Conservation (phyloP, 345 rosid genomes). For the Sisymbrium irio region DNA sequence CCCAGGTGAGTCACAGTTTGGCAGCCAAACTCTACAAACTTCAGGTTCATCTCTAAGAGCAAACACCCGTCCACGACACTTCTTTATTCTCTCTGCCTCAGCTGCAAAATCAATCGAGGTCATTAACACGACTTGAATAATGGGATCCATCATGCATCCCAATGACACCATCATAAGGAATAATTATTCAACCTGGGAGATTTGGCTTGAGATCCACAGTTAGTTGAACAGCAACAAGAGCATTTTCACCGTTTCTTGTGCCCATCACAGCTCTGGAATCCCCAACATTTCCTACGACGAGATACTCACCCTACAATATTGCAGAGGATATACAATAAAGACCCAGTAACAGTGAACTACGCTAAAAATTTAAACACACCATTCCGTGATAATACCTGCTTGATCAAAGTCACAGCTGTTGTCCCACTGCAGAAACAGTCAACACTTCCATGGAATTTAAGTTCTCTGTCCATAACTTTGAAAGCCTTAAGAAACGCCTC, state of each 20-base stretch:
- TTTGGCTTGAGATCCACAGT: slow-evolving; percentile 98
- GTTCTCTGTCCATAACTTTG: slow-evolving; percentile 92
- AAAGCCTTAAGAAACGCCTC: slow-evolving; percentile 90
- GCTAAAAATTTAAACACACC: background rate
- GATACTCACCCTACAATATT: slow-evolving; percentile 60
- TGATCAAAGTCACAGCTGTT: slow-evolving; percentile 91
- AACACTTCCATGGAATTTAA: slow-evolving; percentile 61
- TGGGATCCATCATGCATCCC: slow-evolving; percentile 5
- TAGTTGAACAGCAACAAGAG: slow-evolving; percentile 81
- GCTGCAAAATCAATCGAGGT: slow-evolving; percentile 40
- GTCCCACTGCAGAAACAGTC: slow-evolving; percentile 99
- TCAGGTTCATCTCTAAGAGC: slow-evolving; percentile 96
- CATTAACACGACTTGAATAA: background rate
- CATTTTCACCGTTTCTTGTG: slow-evolving; percentile 60
- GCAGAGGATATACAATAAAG: slow-evolving; percentile 9
- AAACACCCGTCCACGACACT: slow-evolving; percentile 86
- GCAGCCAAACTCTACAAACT: slow-evolving; percentile 95
- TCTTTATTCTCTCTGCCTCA: slow-evolving; percentile 93
- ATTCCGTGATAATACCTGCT: slow-evolving; percentile 56
- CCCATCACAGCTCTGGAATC: slow-evolving; percentile 96
- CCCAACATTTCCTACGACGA: slow-evolving; percentile 84
- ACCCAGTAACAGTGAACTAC: background rate
- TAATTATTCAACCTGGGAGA: slow-evolving; percentile 64
- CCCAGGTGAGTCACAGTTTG: slow-evolving; percentile 90
- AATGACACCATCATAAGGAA: slow-evolving; percentile 2